Conservation (phyloP, 2,329 filamentous ascomycete species). For the Penicillium aurantiogriseum region DNA sequence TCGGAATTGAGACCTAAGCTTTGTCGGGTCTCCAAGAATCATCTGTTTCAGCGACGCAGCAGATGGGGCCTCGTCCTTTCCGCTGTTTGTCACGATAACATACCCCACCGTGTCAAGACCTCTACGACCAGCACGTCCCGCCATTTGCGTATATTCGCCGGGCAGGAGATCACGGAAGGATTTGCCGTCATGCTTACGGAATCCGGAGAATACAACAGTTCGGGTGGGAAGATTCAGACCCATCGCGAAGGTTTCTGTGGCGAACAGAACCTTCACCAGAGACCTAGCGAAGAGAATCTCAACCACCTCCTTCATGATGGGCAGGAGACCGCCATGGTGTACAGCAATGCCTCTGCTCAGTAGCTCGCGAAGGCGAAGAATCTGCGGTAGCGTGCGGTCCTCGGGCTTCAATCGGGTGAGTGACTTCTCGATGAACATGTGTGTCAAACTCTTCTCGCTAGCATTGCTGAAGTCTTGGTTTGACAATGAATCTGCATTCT, state of each 20-base stretch:
- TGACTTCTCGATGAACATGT: slow-evolving; percentile 96
- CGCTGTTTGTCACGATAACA: slow-evolving; percentile 84
- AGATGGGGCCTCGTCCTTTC: slow-evolving; percentile 82
- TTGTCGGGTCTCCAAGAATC: slow-evolving; percentile 94
- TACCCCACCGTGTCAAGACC: slow-evolving; percentile 90
- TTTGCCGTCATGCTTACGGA: slow-evolving; percentile 92
- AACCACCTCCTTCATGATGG: slow-evolving; percentile 96
- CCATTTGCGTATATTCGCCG: slow-evolving; percentile 98
- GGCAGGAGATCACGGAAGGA: slow-evolving; percentile 86
- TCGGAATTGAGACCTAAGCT: slow-evolving; percentile 91
- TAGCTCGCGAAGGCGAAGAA: slow-evolving; percentile 80
- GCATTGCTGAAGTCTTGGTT: slow-evolving; percentile 95
- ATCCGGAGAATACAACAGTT: slow-evolving; percentile 96
- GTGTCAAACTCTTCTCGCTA: slow-evolving; percentile 90
- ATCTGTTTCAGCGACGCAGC: slow-evolving; percentile 81
- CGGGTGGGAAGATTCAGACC: slow-evolving; percentile 92
- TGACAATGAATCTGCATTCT: slow-evolving; percentile 91
- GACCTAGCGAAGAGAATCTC: slow-evolving; percentile 95
- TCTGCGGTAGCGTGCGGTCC: slow-evolving; percentile 86
- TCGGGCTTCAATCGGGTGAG: slow-evolving; percentile 87
- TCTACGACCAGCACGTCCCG: slow-evolving; percentile 86
- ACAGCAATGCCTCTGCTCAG: slow-evolving; percentile 88
- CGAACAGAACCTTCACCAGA: slow-evolving; percentile 93
- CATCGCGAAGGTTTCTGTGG: slow-evolving; percentile 98
- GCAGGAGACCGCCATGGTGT: slow-evolving; percentile 89